Percentiles rank a stretch among this genome's conserved stretches.
Evolutionary conservation across 495 filamentous ascomycete species (phyloP).

Genomic region (Neurospora tetraspora): DNA sequence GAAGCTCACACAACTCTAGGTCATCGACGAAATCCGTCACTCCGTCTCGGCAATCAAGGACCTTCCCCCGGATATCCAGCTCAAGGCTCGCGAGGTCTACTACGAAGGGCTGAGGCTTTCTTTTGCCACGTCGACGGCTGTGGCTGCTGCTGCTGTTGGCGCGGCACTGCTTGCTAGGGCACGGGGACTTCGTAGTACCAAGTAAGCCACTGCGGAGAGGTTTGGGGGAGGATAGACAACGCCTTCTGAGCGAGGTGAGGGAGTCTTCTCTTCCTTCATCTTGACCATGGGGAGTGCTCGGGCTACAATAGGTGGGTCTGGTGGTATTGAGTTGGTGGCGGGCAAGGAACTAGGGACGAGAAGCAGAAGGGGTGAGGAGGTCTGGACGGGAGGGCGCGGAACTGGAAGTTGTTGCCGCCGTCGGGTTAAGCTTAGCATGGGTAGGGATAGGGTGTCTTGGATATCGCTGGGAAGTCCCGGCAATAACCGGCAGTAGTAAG

Average conservation of each 20-base stretch:
- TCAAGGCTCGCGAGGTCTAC: constrained; percentile 49
- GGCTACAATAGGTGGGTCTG: not conserved
- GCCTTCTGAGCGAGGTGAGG: not conserved
- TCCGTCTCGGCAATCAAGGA: constrained; percentile 45
- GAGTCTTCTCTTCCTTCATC: not conserved
- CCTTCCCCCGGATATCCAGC: constrained; percentile 49
- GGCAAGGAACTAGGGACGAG: not conserved
- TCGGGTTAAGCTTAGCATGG: not conserved
- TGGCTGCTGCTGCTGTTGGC: constrained; percentile 40
- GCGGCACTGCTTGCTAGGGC: constrained; percentile 43
- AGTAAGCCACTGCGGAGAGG: not conserved
- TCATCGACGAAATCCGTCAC: constrained; percentile 52
- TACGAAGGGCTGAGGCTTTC: constrained; percentile 46
- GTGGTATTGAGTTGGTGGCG: not conserved
- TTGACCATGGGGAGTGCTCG: not conserved
- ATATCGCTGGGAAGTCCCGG: not conserved
- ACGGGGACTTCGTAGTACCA: constrained; percentile 32
- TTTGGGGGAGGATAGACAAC: too few relatives aligned
- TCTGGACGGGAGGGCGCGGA: not conserved
- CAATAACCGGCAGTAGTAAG: not conserved
- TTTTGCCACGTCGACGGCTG: constrained; percentile 43
- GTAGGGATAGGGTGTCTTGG: not conserved
- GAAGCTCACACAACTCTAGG: constrained; percentile 19
- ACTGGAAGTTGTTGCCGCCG: not conserved
- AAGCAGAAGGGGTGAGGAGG: not conserved